Evolutionary conservation across 2,329 filamentous ascomycete genomes (phyloP).

Genomic region (Didymellaceae sp.): DNA sequence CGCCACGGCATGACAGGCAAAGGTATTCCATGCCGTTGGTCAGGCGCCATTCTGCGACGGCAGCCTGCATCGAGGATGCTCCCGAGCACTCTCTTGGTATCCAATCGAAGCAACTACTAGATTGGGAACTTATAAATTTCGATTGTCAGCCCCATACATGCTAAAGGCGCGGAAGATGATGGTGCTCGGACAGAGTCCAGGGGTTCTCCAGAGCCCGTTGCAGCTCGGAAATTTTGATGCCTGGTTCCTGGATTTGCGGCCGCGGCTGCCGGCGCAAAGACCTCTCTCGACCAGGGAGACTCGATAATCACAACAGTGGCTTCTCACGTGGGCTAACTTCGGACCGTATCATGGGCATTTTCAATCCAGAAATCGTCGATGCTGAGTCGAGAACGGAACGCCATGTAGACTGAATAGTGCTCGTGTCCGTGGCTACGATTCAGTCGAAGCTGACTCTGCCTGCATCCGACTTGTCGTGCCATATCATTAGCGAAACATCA

Average conservation of each 20-base stretch:
- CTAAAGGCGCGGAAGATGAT: background rate
- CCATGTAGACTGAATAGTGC: background rate
- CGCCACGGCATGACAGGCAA: background rate
- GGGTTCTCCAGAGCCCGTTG: conserved; percentile 4
- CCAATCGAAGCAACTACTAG: conserved; percentile 10
- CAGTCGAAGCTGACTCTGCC: background rate
- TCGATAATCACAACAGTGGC: conserved; percentile 5
- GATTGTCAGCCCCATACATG: no score
- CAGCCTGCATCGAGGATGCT: conserved; percentile 26
- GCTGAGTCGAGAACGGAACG: conserved; percentile 12
- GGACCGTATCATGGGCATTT: conserved; percentile 6
- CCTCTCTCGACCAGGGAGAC: conserved; percentile 5
- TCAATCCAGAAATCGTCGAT: conserved; percentile 1
- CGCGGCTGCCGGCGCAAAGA: conserved; percentile 2
- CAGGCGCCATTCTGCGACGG: conserved; percentile 17
- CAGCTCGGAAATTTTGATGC: conserved; percentile 15
- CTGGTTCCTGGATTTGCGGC: conserved; percentile 14
- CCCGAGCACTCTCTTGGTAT: conserved; percentile 30
- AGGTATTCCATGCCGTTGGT: conserved; percentile 4
- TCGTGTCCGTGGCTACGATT: conserved; percentile 3
- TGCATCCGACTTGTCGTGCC: conserved; percentile 2
- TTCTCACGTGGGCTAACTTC: conserved; percentile 5
- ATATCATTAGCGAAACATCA: background rate
- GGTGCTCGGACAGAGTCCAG: conserved; percentile 3
- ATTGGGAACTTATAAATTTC: conserved; percentile 20